phyloP scores from a whole-genome alignment of 352 stramenopile species.

The Globisporangium nodosum region DNA sequence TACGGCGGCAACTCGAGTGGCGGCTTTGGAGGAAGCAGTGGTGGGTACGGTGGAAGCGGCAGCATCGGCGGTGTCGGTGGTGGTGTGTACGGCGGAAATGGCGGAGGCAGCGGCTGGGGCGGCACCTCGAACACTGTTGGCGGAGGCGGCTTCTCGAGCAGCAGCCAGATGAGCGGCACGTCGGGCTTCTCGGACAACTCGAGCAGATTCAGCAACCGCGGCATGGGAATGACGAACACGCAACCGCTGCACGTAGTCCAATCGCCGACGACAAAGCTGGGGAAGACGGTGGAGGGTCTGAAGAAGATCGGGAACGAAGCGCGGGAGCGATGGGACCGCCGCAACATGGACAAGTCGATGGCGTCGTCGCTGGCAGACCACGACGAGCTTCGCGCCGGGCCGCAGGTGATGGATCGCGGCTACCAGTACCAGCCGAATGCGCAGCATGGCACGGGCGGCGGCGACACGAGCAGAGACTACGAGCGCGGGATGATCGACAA shows the following conservation, averaged over 20 bases:
- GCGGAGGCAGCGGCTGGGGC: constrained; percentile 5
- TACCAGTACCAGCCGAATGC: constrained; percentile 64
- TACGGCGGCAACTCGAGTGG: constrained; percentile 1
- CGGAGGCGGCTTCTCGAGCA: constrained; percentile 5
- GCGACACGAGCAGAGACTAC: constrained; percentile 81
- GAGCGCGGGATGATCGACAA: constrained; percentile 83
- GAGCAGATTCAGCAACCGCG: constrained; percentile 51
- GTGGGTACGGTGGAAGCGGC: background rate
- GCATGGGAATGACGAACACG: constrained; percentile 44
- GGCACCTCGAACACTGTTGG: constrained; percentile 15
- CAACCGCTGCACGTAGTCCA: constrained; percentile 31
- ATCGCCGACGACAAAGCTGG: constrained; percentile 45
- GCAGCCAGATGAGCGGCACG: constrained; percentile 7
- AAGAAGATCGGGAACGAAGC: constrained; percentile 78
- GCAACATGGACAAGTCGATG: constrained; percentile 90
- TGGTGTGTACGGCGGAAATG: constrained; percentile 15
- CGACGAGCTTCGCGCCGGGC: constrained; percentile 66
- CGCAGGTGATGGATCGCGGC: constrained; percentile 62
- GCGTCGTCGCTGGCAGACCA: constrained; percentile 84
- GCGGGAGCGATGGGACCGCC: constrained; percentile 78
- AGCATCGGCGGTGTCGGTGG: background rate
- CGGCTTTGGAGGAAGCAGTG: background rate
- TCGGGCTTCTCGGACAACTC: constrained; percentile 48
- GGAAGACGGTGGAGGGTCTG: constrained; percentile 73
- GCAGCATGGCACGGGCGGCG: constrained; percentile 51